phyloP scores from a whole-genome alignment of 2,329 filamentous ascomycete species.

The Rhynchosporium graminicola region DNA sequence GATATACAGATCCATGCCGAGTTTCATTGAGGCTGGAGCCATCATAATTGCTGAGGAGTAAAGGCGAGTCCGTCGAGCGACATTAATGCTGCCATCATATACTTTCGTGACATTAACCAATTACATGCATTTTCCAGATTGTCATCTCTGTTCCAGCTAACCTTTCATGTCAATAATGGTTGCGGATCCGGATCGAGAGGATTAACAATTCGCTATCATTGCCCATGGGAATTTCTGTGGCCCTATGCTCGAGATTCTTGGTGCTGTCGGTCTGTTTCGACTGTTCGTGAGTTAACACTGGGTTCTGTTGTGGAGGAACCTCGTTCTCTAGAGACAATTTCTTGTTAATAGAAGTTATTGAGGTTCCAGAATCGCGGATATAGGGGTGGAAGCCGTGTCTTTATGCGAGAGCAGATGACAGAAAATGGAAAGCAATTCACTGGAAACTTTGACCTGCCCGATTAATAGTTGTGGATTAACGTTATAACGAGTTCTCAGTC shows the following conservation, averaged over 20 bases:
- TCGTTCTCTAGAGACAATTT: neutral
- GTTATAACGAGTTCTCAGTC: neutral
- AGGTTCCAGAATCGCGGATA: too few species aligned
- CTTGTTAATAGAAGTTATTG: neutral
- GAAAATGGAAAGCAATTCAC: neutral
- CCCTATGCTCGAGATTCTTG: neutral
- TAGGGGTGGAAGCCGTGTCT: too few species aligned
- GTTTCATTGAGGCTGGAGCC: slow-evolving; percentile 50
- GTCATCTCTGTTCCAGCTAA: slow-evolving; percentile 19
- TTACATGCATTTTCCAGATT: slow-evolving; percentile 24
- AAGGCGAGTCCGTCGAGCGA: slow-evolving; percentile 50
- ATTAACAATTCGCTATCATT: neutral
- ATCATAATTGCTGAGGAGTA: slow-evolving; percentile 54
- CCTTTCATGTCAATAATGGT: slow-evolving; percentile 3
- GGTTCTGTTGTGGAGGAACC: neutral
- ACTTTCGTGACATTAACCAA: slow-evolving; percentile 41
- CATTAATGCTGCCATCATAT: slow-evolving; percentile 48
- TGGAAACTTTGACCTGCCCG: neutral
- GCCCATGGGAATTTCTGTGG: too few species aligned
- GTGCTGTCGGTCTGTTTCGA: neutral
- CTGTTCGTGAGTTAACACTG: neutral
- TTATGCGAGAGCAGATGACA: neutral
- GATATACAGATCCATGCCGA: slow-evolving; percentile 53
- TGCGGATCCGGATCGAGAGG: neutral
- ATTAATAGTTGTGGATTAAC: neutral